Evolutionary conservation across 177 flowering plant species (phyloP), one percentile per base, ranked within the genome.

Genomic region (Vitis hybrid): DNA sequence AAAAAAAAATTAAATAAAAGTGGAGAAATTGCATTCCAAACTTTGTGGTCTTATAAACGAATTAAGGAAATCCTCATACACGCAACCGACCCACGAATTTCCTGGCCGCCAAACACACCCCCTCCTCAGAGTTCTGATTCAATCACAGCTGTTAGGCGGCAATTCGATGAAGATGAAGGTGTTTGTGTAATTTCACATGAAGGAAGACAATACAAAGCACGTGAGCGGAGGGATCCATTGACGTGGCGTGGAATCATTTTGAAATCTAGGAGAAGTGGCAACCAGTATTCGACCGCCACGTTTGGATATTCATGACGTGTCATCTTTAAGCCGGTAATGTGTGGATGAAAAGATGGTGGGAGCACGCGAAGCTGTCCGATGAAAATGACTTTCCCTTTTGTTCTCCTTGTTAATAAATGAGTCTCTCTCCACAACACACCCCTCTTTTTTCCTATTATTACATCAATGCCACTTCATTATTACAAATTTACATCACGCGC

Each of bases 211-310:
- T n/a, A 61, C 48, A 11, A 61, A 64, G 61, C 79, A 72, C 73
- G 76, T 72, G 76, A 77, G n/a, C 0, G 18, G 48, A 21, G 52
- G 68, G 51, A 53, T 66, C 41, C 60, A 21, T 30, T 66, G 61
- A 66, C 71, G 70, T 73, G 58, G 71, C 73, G 72, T 77, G 66
- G 52, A 69, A 69, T 65, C 49, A 13, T 68, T 61, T 73, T 61
- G 12, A 53, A 66, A 65, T 17, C 18, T 65, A 14, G 1, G 10
- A 53, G 63, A 41, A 51, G 62, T 24, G 67, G 76, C 57, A 68
- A 61, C 76, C 67, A 77, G 3, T 73, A 46, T 1, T 9, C 8
- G 7, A 13, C 30, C 30, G 30, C 49, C 74, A 66, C 73, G 67
- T 63, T 14, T 15, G 11, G 2, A 6, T 0, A 11, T 11, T 17